Evolutionary conservation across 768 basidiomycete species (phyloP), one percentile per base, ranked within the genome.

Genomic region (Tricholoma saponaceum): DNA sequence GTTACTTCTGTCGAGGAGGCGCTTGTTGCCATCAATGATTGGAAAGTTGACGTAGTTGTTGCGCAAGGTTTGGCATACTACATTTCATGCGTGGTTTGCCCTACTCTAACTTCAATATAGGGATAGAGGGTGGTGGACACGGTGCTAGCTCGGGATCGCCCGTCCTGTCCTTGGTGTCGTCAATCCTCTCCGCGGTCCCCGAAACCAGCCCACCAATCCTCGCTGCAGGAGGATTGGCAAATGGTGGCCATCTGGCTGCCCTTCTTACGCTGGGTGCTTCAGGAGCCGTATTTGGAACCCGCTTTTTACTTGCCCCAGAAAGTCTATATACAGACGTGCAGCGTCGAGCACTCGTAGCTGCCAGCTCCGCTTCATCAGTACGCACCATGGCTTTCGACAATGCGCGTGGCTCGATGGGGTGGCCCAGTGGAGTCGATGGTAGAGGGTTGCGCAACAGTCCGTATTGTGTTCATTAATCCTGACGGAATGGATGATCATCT

Each of bases 71-170:
- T 43, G 30, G 18, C n/a, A 18, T 30, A 3, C 16, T n/a, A n/a
- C 9, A 50, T 52, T 52, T 56, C 50, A 51, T 56, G 47, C 32
- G 4, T 39, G 26, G 26, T 26, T 28, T 33, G 53, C 56, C 57
- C n/a, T n/a, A n/a, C 16, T 20, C 16, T 30, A 50, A 50, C 26
- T 12, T 30, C 7, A 18, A 14, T 47, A 10, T 26, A 92, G 91
- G 91, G 3, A 82, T 77, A 56, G 92, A 94, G 71, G 82, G 89
- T 37, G 92, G 92, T 7, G 92, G 92, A 25, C 92, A 93, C 69
- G 90, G 89, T 6, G 71, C 77, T 49, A 61, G 70, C 22, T 66
- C 76, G 37, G 82, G 87, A 6, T 79, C 81, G 37, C 83, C 90
- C 1, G 75, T 89, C 53, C 70, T 84, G 55, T 81, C 79, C 13